Conservation (phyloP, 805 yeast genomes). For the Suhomyces kilbournensis region DNA sequence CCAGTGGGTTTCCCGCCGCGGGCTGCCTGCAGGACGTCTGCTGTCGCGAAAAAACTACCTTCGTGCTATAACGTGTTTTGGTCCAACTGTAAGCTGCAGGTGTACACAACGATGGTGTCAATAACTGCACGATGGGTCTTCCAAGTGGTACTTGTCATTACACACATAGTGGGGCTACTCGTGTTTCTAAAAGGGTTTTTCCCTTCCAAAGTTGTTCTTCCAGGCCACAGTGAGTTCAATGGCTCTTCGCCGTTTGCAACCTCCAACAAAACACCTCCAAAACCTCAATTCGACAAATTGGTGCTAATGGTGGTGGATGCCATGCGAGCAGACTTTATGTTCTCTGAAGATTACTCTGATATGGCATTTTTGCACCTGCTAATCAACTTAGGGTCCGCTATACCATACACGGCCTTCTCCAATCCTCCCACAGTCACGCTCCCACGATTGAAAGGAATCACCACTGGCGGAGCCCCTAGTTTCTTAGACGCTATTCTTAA, state of each 20-base stretch:
- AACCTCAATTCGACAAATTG: constrained; percentile 59
- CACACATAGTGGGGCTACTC: constrained; percentile 46
- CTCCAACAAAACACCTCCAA: constrained; percentile 3
- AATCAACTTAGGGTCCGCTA: constrained; percentile 62
- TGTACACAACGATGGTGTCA: background rate
- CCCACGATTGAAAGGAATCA: constrained; percentile 88
- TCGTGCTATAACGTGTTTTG: background rate
- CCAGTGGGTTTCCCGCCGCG: background rate
- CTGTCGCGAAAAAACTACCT: background rate
- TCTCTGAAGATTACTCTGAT: constrained; percentile 52
- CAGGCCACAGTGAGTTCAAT: constrained; percentile 49
- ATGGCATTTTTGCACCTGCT: constrained; percentile 68
- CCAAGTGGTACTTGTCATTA: constrained; percentile 8
- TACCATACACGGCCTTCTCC: constrained; percentile 88
- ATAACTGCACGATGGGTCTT: constrained; percentile 15
- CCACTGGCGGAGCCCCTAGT: constrained; percentile 93
- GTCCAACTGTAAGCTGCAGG: background rate
- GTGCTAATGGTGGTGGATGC: constrained; percentile 92
- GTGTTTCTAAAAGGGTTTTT: constrained; percentile 82
- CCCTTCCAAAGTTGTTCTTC: constrained; percentile 78
- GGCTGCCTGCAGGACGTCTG: background rate
- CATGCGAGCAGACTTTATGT: constrained; percentile 82
- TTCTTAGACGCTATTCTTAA: constrained; percentile 92
- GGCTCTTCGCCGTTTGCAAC: constrained; percentile 21
- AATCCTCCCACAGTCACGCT: constrained; percentile 96